Percentiles rank a stretch among this genome's conserved stretches.
Conservation (phyloP, 1,284 basidiomycete genomes). For the Ganoderma resinaceum region DNA sequence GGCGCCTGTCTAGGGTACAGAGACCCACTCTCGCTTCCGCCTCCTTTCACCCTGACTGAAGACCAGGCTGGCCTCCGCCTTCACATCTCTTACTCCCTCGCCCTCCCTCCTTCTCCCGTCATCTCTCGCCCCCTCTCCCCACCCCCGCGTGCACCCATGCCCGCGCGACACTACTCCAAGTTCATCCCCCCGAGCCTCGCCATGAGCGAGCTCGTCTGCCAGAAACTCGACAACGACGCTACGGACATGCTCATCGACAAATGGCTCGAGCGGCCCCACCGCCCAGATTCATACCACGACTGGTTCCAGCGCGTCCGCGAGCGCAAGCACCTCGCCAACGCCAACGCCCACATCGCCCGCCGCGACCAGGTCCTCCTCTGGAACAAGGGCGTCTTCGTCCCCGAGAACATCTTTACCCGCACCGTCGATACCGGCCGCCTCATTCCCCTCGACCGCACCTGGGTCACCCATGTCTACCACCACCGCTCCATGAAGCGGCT, state of each 20-base stretch:
- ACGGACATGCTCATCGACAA: slow-evolving; percentile 81
- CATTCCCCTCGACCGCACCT: slow-evolving; percentile 78
- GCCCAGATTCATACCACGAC: slow-evolving; percentile 74
- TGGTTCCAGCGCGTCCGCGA: slow-evolving; percentile 76
- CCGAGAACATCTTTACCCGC: slow-evolving; percentile 77
- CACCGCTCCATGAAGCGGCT: slow-evolving; percentile 74
- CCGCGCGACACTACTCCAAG: slow-evolving; percentile 61
- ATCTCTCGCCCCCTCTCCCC: slow-evolving; percentile 10
- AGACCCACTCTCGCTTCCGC: slow-evolving; percentile 10
- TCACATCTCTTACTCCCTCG: slow-evolving; percentile 10
- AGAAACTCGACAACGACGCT: slow-evolving; percentile 73
- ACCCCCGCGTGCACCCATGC: slow-evolving; percentile 25
- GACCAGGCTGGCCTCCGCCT: slow-evolving; percentile 17
- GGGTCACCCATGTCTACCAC: slow-evolving; percentile 80
- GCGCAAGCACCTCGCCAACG: slow-evolving; percentile 54
- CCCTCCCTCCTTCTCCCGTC: not conserved
- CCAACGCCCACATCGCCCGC: slow-evolving; percentile 46
- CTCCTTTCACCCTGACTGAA: slow-evolving; percentile 5
- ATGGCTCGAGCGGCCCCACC: slow-evolving; percentile 70
- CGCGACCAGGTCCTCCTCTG: slow-evolving; percentile 69
- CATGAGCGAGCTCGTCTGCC: slow-evolving; percentile 78
- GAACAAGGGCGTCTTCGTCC: slow-evolving; percentile 79
- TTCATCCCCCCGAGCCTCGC: slow-evolving; percentile 66
- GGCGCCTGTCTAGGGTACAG: slow-evolving; percentile 18
- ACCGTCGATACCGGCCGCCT: slow-evolving; percentile 77